Base-by-base conservation (phyloP, 2,329 filamentous ascomycete species). In the Colletotrichum cordylinicola region DNA sequence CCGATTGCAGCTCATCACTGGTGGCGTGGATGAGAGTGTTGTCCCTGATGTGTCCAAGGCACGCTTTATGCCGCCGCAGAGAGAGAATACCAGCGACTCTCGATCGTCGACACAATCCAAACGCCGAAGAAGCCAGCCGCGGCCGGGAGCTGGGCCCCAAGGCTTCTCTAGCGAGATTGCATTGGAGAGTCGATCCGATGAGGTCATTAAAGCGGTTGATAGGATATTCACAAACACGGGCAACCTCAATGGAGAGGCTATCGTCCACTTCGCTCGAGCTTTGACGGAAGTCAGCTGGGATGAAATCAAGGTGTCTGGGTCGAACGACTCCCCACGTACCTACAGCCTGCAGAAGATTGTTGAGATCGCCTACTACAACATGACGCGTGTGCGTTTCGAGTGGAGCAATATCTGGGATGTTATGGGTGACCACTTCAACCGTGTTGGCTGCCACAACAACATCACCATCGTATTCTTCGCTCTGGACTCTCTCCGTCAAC, bases 361-460 rank as follows among this genome's bases (percentile, higher is more conserved):
- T 18, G 97, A 99, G 85, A 98, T 99, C 84, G 98, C 95, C 84
- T 98, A 98, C 85, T 99, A 99, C 91, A 99, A 99, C 87, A 99
- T 99, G 97, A 96, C 95, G 75, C 93, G 97, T 88, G 96, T 99
- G 43, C 94, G 97, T 80, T 98, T 98, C 80, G 97, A 99, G 83
- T 99, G 97, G 97, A 98, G 94, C 15, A 96, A 94, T 80, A 98
- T 99, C 75, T 99, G 97, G 97, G 94, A 95, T 78, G 94, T 99
- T 2, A 90, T 99, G n/a, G 97, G 97, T 16, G 95, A 98, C 82
- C 98, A 99, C 83, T 99, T 99, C 89, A 98, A 98, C 84, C 94
- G 96, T 78, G 97, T 99, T 76, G 98, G 98, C 69, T 98, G 96
- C 81, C 96, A 98, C 81, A 95, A 94, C 81, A 99, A 99, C 85